Evolutionary conservation across 768 basidiomycete species (phyloP).

Genomic region (Tulasnella sp.): DNA sequence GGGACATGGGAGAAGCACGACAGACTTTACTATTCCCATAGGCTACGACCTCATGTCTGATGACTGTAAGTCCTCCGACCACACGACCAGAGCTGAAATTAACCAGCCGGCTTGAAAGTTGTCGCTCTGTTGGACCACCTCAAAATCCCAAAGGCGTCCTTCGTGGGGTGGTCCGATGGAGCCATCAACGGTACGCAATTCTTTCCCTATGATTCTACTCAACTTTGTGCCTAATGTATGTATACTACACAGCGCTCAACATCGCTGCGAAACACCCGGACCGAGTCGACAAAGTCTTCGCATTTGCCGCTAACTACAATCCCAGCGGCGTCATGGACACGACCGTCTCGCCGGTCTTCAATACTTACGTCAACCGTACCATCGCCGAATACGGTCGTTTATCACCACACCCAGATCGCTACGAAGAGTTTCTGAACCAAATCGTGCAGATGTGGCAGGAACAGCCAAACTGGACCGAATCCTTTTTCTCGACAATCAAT

Average conservation of each 20-base stretch:
- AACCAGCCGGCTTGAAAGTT: background rate
- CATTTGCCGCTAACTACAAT: constrained; percentile 26
- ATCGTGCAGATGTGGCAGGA: background rate
- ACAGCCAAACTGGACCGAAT: constrained; percentile 30
- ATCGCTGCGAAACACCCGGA: background rate
- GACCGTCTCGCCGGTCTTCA: background rate
- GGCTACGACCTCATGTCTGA: constrained; percentile 24
- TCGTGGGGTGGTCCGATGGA: constrained; percentile 29
- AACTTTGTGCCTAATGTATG: background rate
- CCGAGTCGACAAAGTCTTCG: constrained; percentile 23
- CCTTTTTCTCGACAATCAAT: constrained; percentile 7
- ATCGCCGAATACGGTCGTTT: background rate
- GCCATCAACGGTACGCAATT: background rate
- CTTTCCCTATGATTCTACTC: background rate
- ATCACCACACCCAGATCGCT: constrained; percentile 8
- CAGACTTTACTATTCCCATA: background rate
- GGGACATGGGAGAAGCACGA: constrained; percentile 26
- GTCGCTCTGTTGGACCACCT: constrained; percentile 16
- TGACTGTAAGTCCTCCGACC: background rate
- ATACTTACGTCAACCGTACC: constrained; percentile 24
- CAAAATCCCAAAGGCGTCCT: constrained; percentile 9
- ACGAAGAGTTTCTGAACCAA: constrained; percentile 19
- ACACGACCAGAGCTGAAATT: background rate
- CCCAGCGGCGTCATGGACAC: constrained; percentile 26
- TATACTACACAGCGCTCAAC: background rate